phyloP scores from a whole-genome alignment of 495 filamentous ascomycete genomes.

The Platismatia glauca region DNA sequence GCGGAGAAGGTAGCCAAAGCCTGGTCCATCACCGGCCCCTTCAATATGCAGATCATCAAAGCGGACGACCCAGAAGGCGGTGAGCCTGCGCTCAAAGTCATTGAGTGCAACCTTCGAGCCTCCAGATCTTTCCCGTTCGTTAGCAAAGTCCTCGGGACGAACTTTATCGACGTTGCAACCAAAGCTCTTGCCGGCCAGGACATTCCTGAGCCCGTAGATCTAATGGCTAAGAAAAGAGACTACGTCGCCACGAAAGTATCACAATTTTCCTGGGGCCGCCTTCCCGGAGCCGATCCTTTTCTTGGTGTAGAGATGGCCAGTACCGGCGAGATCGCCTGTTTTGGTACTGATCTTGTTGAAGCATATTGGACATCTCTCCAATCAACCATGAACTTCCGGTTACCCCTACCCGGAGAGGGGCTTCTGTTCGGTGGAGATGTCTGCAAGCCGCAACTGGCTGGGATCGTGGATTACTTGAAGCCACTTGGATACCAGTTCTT shows the following conservation, averaged over 20 bases:
- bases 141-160: slow-evolving; percentile 90
- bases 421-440: slow-evolving; percentile 87
- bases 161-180: slow-evolving; percentile 96
- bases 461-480: slow-evolving; percentile 72
- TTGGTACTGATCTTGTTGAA: slow-evolving; percentile 89
- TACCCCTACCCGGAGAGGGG: slow-evolving; percentile 87
- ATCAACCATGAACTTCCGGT: slow-evolving; percentile 97
- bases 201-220: slow-evolving; percentile 76
- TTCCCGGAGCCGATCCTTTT: slow-evolving; percentile 97
- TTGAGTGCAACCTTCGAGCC: slow-evolving; percentile 96
- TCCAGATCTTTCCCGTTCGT: slow-evolving; percentile 97
- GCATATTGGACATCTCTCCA: slow-evolving; percentile 96
- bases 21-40: slow-evolving; percentile 93
- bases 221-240: slow-evolving; percentile 80
- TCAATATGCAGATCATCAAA: slow-evolving; percentile 99
- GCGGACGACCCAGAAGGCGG: slow-evolving; percentile 59
- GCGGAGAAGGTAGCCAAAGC: slow-evolving; percentile 93
- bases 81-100: slow-evolving; percentile 78
- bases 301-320: slow-evolving; percentile 95
- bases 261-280: slow-evolving; percentile 96
- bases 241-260: slow-evolving; percentile 96
- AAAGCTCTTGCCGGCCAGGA: slow-evolving; percentile 82
- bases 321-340: slow-evolving; percentile 97
- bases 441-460: slow-evolving; percentile 52
- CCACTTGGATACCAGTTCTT: slow-evolving; percentile 92